Evolutionary conservation across 2,329 filamentous ascomycete species (phyloP), one percentile per base, ranked within the genome.

Genomic region (Ilyonectria mors-panacis): DNA sequence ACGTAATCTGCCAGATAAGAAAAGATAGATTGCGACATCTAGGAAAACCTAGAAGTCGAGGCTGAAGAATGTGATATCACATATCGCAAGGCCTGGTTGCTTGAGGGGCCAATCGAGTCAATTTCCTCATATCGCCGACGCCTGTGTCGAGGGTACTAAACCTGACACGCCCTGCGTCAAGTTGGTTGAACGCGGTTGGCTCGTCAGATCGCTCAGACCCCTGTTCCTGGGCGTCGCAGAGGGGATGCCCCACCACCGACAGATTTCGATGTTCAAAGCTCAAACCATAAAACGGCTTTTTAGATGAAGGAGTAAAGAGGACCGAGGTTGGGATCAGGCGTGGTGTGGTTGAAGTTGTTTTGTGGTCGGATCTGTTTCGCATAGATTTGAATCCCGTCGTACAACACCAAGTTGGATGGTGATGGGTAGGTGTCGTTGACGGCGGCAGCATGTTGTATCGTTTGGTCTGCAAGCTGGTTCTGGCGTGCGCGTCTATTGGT

Each of bases 191-290:
- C 26, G 37, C 53, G 54, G 55, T 66, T 66, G 63, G 58, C n/a
- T 45, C 45, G 13, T 26, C 33, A 51, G 28, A 17, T 19, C 28
- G 57, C 44, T 53, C 50, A 33, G 44, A 45, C 47, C 63, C 58
- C 48, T 35, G 57, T 55, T 61, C 51, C 58, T 21, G 37, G 51
- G 53, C 53, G 51, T 56, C 45, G 51, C 53, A 62, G 58, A 66
- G 37, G 56, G 10, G 56, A 30, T 58, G 45, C 63, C 47, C 58
- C 63, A 66, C 58, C 30, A 23, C 37, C 44, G 53, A 66, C 45
- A 62, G 58, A 54, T 58, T 5, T 23, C 50, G 35, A 35, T 6
- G 30, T n/a, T 48, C 47, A n/a, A 47, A 54, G 33, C 53, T 35
- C 42, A 51, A 50, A 58, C 53, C 37, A 53, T 54, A 51, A 66